Percentiles rank a stretch among this genome's conserved stretches.
phyloP scores from a whole-genome alignment of 2,329 filamentous ascomycete genomes.

The Fusarium miscanthi region DNA sequence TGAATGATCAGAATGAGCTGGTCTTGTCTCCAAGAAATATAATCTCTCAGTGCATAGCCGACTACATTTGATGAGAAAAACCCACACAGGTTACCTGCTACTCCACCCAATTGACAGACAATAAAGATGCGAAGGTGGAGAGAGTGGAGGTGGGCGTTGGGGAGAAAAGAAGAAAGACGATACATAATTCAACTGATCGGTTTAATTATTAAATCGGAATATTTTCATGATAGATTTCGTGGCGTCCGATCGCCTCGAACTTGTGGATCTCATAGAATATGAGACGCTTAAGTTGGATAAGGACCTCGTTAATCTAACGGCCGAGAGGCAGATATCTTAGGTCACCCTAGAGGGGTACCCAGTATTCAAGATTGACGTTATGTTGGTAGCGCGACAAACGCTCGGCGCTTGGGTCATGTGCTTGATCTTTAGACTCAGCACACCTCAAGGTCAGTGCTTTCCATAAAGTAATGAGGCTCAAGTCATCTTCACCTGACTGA shows the following conservation, averaged over 20 bases:
- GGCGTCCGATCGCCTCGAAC: neutral
- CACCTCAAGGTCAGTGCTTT: neutral
- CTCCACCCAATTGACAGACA: neutral
- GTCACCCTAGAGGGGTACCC: no score
- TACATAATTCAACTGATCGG: neutral
- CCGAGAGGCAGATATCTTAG: neutral
- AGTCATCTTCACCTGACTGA: neutral
- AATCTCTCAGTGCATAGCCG: neutral
- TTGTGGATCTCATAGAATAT: neutral
- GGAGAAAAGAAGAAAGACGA: constrained; percentile 14
- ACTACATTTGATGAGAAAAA: neutral
- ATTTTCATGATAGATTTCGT: neutral
- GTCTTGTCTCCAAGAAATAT: neutral
- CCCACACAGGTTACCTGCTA: neutral
- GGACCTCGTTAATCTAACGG: neutral
- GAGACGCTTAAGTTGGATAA: neutral
- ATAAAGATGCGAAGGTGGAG: neutral
- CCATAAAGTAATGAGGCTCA: constrained; percentile 9
- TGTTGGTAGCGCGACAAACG: constrained; percentile 33
- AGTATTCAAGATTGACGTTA: neutral
- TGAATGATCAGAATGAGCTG: neutral
- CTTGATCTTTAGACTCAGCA: neutral
- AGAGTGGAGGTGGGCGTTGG: neutral
- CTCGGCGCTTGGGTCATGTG: constrained; percentile 33
- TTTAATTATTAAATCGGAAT: neutral